Base-by-base conservation (phyloP, 2,329 filamentous ascomycete genomes). In the Pseudogymnoascus sp. region DNA sequence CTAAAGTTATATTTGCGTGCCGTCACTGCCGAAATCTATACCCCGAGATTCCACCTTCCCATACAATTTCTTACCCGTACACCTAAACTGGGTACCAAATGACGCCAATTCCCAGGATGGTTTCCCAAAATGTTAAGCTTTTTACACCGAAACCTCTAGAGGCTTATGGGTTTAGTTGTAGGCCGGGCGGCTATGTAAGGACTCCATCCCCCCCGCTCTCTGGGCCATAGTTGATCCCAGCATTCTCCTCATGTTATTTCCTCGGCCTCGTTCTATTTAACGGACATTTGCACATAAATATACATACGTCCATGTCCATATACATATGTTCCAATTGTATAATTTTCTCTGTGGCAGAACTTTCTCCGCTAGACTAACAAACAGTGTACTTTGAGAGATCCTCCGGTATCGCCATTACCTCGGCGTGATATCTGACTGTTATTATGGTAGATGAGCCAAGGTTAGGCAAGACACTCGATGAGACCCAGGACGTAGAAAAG, bases 121-220 rank as follows among this genome's bases (percentile, higher is more conserved):
- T 14, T 56, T 56, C 49, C 46, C n/a, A 56, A 56, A 12, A 34
- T 11, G 59, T 60, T 36, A 60, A 60, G 59, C 59, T 60, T 60
- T 56, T 56, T 56, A 56, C 49, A 5, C 49, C 28, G 49, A 34
- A 56, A 16, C n/a, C 49, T 16, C 49, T 56, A 56, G 49, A 34
- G 49, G 49, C 28, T 34, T 56, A 56, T 56, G 49, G 49, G 49
- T 56, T 56, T 56, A 36, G 49, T 56, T 56, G 28, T 56, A 56
- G 49, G 49, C 18, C 49, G 4, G 28, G 25, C 28, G 28, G 49
- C 49, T 56, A 56, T 56, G 49, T 34, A 56, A 56, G 43, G 5
- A 6, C 28, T 28, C 28, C 28, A 21, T 56, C 14, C 49, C 49
- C 49, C 49, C 49, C 49, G 28, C 28, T 34, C 49, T 56, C 28